Percentiles rank a stretch among this genome's conserved stretches.
Evolutionary conservation across 2,329 filamentous ascomycete genomes (phyloP).

Genomic region (Raffaelea albimanens): DNA sequence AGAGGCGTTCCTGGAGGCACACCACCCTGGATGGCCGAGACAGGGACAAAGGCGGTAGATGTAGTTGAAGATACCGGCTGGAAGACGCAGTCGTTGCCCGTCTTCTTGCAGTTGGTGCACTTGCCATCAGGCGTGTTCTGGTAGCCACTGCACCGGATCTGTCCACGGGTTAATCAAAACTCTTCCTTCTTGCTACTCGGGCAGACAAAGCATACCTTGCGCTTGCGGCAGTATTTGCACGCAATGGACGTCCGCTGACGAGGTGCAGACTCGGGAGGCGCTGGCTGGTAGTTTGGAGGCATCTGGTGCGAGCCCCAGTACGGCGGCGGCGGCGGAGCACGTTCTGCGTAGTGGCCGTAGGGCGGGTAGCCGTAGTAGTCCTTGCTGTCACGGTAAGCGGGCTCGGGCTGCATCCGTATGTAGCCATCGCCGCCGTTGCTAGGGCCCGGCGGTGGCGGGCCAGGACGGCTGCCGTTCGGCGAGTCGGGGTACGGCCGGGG

Average conservation of each 20-base stretch:
- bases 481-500: conserved; percentile 4
- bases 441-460: conserved; percentile 24
- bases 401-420: conserved; percentile 13
- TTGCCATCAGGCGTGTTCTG: conserved; percentile 49
- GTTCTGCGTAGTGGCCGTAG: conserved; percentile 14
- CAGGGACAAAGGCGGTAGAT: conserved; percentile 48
- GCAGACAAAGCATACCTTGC: too few species aligned
- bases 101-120: conserved; percentile 51
- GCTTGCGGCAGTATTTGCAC: conserved; percentile 51
- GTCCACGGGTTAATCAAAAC: conserved; percentile 14
- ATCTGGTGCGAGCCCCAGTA: conserved; percentile 12
- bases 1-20: conserved; percentile 47
- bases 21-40: conserved; percentile 48
- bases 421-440: conserved; percentile 7
- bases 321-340: conserved; percentile 4
- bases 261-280: conserved; percentile 40
- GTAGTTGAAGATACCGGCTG: conserved; percentile 45
- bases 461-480: neutral
- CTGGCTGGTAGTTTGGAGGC: conserved; percentile 22
- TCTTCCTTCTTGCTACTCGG: too few species aligned
- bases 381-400: conserved; percentile 9
- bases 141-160: conserved; percentile 55
- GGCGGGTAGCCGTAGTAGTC: conserved; percentile 12
- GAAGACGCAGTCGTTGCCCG: conserved; percentile 53
- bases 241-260: conserved; percentile 51